Base-by-base conservation (phyloP, 257 asterid genomes). In the Pogostemon cablin region DNA sequence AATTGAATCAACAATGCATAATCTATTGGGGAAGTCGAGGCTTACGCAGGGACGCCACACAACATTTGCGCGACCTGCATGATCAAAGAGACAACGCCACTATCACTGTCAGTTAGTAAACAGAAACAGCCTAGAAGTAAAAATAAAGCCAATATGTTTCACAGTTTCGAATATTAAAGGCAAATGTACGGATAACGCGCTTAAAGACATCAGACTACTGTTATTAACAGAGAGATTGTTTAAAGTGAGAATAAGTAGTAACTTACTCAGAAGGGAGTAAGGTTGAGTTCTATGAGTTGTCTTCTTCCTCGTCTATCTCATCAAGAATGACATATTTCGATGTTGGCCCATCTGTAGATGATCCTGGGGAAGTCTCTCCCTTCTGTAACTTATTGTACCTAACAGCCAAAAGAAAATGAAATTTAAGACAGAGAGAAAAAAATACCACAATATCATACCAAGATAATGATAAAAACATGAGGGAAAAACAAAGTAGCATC, bases 291-390 rank as follows among this genome's bases (percentile, higher is more conserved):
- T 71, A 85, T 52, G 84, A 78, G 43, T 46, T 66, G 9, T 86
- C 86, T 63, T 82, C 96, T 76, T 86, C 88, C 61, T 87, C 96
- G 7, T 90, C 98, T 82, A 78, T 76, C 81, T 90, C 98, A 57
- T 88, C 98, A 32, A 92, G 96, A 46, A 92, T 92, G 73, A 85
- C 95, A 73, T 92, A 92, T 72, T 86, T 89, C 11, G 96, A 80
- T 62, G 86, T 39, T 12, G 74, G 72, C 72, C 64, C 76, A 32
- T 69, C 83, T 2, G 43, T 67, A 4, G 79, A 54, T 5, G 86
- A 54, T 9, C 57, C 83, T 58, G 53, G 82, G 35, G 78, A 62
- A 48, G 57, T 71, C 65, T 84, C 86, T 7, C 92, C 95, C 58
- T 80, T 86, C 48, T 83, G 90, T 77, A 92, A 85, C 88, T 86